Base-by-base conservation (phyloP, 106 monocot genomes). In the Amphibolis antarctica region DNA sequence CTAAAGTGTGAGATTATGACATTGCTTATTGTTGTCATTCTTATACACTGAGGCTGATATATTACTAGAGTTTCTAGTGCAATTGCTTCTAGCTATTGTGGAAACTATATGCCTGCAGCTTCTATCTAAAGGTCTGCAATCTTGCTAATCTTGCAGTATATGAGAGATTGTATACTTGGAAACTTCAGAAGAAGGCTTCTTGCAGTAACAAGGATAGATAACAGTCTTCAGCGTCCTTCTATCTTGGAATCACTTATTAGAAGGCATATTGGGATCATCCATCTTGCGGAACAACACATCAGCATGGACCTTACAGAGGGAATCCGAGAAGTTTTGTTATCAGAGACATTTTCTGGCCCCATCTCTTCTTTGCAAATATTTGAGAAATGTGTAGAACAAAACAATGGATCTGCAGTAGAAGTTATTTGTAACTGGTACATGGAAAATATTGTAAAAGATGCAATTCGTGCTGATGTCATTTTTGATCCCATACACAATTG, bases 291-390 rank as follows among this genome's bases (percentile, higher is more conserved):
- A 64, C 96, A 98, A 56, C 96, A 91, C 68, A 79, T 98, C 25
- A 98, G 96, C 66, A 98, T 98, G 96, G 90, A 98, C 50, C 84
- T 98, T 28, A 87, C 86, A 26, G 78, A 84, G 59, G 96, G 96
- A 29, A 76, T 98, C 49, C 72, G 96, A 36, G 90, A 87, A 82
- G 77, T 90, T 9, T 55, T 96, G 28, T 57, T 94, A 22, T 69
- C 69, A 29, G 96, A 98, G 74, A 54, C 84, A 30, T 90, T 82
- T 59, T 73, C 71, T 44, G 90, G 82, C 10, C 78, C 90, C 19
- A 55, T 81, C 69, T 73, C 69, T 60, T 66, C 69, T 55, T 73
- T 87, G 57, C 96, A 90, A 47, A 60, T 46, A 29, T 82, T 84
- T 70, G 80, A 82, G 42, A 84, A 74, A 55, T 46, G 77, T 36